Percentiles rank a stretch among this genome's conserved stretches.
Conservation (phyloP, 176 grass and related monocot species). For the Lolium rigidum region DNA sequence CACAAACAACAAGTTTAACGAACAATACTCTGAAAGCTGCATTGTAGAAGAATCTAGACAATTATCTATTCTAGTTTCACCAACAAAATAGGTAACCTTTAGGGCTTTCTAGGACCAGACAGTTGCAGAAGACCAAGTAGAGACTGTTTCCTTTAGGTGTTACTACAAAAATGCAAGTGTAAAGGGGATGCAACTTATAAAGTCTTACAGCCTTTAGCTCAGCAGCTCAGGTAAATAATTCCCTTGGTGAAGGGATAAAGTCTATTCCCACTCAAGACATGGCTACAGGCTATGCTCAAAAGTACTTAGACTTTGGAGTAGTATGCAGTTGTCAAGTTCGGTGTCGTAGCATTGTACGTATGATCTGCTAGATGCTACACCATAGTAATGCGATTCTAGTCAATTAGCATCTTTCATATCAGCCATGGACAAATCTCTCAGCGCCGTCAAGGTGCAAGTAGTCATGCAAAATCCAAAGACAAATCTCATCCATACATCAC, state of each 20-base stretch:
- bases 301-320: not conserved
- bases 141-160: conserved; percentile 35
- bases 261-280: not conserved
- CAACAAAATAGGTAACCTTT: conserved; percentile 32
- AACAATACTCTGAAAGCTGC: conserved; percentile 9
- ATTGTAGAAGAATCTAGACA: conserved; percentile 44
- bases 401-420: conserved; percentile 15
- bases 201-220: not conserved
- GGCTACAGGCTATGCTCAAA: not conserved
- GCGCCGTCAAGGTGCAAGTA: conserved; percentile 3
- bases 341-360: not conserved
- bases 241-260: not conserved
- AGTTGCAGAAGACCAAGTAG: conserved; percentile 41
- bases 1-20: conserved; percentile 35
- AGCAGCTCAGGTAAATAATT: not conserved
- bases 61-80: conserved; percentile 18
- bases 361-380: not conserved
- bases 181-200: conserved; percentile 36
- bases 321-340: not conserved
- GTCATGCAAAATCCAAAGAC: conserved; percentile 31
- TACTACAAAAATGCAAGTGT: conserved; percentile 20
- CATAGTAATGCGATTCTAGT: not conserved
- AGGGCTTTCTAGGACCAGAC: conserved; percentile 48
- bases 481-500: conserved; percentile 23
- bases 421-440: not conserved